Base-by-base conservation (phyloP, 495 filamentous ascomycete genomes). In the Saxispiralis lemnorum region DNA sequence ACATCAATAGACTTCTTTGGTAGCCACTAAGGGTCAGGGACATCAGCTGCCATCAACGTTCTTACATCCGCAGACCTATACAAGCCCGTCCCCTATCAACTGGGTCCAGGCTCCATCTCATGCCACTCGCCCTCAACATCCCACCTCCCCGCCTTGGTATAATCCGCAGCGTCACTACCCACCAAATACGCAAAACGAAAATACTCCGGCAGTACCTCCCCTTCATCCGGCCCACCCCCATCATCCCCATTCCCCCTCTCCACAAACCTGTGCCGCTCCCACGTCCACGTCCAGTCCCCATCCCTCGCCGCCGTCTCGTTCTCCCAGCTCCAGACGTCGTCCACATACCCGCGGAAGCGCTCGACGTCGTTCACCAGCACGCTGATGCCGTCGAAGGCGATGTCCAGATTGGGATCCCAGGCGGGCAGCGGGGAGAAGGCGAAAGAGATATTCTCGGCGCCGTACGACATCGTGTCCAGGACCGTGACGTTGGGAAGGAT, bases 301-400 rank as follows among this genome's bases (percentile, higher is more conserved):
- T 31, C 42, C 14, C 36, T 15, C 13, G 24, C 31, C n/a, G 39
- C 35, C 9, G 14, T 15, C 14, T 16, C 40, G 11, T 42, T 40
- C 20, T 42, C 42, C 58, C 52, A 49, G 38, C 49, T 37, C 17
- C 32, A 15, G 17, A 33, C 33, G 32, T 55, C 39, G n/a, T 57
- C 58, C 28, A 52, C 52, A 47, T 64, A 64, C 6, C 56, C 59
- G 1, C 53, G 20, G 37, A 57, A 88, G 45, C 87, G 66, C 59
- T 97, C 89, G 0, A 97, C 89, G 48, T 97, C 89, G 55, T 97
- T 94, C 18, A 97, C 79, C 0, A 97, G 62, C 14, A 95, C 74
- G 46, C 82, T 88, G 14, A 96, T 67, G 0, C 88, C 89, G 53
- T 93, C 76, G 16, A 66, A 65, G 30, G 56, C 46, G 5, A 37